Evolutionary conservation across 164 flowering plant species (phyloP).

Genomic region (Liquidambar formosana): DNA sequence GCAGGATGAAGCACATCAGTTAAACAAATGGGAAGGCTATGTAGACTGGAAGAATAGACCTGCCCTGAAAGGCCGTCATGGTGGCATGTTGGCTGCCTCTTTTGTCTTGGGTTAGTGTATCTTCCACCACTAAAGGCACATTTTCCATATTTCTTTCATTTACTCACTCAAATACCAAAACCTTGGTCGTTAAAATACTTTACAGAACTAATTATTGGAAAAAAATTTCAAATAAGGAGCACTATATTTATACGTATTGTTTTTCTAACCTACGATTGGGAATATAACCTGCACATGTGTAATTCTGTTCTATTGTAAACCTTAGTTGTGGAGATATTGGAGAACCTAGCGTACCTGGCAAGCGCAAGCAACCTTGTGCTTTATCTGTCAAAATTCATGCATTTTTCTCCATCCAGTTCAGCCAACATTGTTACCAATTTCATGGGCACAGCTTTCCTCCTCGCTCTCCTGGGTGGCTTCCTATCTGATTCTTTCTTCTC

Average conservation of each 20-base stretch:
- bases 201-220: too few relatives aligned
- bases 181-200: too few relatives aligned
- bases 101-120: constrained; percentile 56
- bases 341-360: constrained; percentile 80
- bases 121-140: not conserved
- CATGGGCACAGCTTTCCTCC: constrained; percentile 91
- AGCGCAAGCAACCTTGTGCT: constrained; percentile 83
- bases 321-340: constrained; percentile 71
- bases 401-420: constrained; percentile 58
- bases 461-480: constrained; percentile 86
- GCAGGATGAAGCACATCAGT: constrained; percentile 29
- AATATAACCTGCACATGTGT: not conserved
- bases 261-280: not conserved
- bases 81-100: constrained; percentile 81
- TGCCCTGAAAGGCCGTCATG: constrained; percentile 66
- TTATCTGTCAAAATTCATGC: constrained; percentile 64
- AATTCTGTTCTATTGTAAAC: not conserved
- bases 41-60: constrained; percentile 73
- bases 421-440: constrained; percentile 79
- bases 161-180: too few relatives aligned
- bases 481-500: constrained; percentile 71
- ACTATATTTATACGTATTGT: not conserved
- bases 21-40: constrained; percentile 50
- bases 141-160: not conserved
- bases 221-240: not conserved